A percentile compares a stretch with the other conserved stretches of the same genome.
Evolutionary conservation across 495 filamentous ascomycete genomes (phyloP).

Genomic region (Recurvomyces mirabilis): DNA sequence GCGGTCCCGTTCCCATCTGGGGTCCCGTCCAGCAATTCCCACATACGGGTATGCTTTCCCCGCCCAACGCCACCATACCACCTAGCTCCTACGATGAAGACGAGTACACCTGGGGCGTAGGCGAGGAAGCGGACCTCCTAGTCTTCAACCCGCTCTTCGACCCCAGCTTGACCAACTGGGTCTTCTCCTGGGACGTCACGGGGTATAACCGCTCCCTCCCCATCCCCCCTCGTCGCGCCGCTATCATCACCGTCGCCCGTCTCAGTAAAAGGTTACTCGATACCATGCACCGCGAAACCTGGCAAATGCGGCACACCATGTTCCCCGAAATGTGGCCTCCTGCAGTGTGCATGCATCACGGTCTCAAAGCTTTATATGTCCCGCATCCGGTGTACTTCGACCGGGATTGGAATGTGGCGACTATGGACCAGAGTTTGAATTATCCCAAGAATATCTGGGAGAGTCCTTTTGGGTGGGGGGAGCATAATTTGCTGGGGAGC

Average conservation of each 20-base stretch:
- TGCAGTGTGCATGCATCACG: conserved; percentile 31
- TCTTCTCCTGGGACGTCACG: conserved; percentile 34
- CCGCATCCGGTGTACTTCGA: conserved; percentile 41
- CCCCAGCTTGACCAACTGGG: conserved; percentile 32
- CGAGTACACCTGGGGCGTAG: conserved; percentile 47
- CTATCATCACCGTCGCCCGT: conserved; percentile 34
- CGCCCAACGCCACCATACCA: conserved; percentile 35
- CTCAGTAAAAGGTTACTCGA: conserved; percentile 30
- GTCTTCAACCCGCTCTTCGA: conserved; percentile 41
- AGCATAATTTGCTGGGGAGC: conserved; percentile 39
- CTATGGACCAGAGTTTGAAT: conserved; percentile 31
- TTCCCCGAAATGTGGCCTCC: conserved; percentile 37
- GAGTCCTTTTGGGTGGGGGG: conserved; percentile 39
- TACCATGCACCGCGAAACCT: conserved; percentile 32
- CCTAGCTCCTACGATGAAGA: conserved; percentile 36
- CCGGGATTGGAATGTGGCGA: conserved; percentile 38
- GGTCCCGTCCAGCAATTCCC: conserved; percentile 30
- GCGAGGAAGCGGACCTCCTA: conserved; percentile 47
- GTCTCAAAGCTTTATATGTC: conserved; percentile 34
- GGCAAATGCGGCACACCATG: conserved; percentile 29
- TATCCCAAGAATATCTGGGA: conserved; percentile 32
- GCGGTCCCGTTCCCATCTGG: conserved; percentile 36
- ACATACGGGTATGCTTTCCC: conserved; percentile 24
- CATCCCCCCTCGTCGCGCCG: conserved; percentile 30
- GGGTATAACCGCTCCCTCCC: conserved; percentile 31